These are phyloP conservation scores for Trametes polyzona DNA, from an alignment of 1,284 basidiomycete species.

Conservation along the genomic window DNA sequence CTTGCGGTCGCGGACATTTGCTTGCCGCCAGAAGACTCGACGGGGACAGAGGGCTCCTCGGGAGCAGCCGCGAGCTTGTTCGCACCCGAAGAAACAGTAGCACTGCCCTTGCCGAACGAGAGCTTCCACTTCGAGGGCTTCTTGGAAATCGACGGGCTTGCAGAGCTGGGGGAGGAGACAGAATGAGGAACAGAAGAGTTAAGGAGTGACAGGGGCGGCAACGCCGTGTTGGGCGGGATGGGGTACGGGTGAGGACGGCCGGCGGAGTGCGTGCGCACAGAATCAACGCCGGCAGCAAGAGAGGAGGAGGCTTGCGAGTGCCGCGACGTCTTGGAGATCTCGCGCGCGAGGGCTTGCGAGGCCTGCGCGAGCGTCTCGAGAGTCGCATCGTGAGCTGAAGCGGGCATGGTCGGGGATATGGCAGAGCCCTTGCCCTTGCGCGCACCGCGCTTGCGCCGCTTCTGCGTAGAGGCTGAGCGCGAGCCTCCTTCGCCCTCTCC, in stretches of 20 bases:
- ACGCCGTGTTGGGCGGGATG: constrained; percentile 17
- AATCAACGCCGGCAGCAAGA: constrained; percentile 18
- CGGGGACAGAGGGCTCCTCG: constrained; percentile 43
- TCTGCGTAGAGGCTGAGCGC: constrained; percentile 67
- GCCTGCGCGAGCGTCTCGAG: constrained; percentile 77
- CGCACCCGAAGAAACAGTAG: constrained; percentile 21
- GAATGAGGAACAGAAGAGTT: constrained; percentile 27
- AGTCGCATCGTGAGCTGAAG: constrained; percentile 50
- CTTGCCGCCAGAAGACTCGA: constrained; percentile 26
- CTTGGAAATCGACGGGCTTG: constrained; percentile 54
- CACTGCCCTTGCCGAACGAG: constrained; percentile 65
- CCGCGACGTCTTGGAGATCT: constrained; percentile 66
- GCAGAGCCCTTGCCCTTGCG: constrained; percentile 65
- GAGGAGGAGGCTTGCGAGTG: constrained; percentile 17
- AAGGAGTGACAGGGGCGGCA: constrained; percentile 25
- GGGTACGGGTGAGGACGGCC: constrained; percentile 14
- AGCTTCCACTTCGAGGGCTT: constrained; percentile 83
- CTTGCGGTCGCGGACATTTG: constrained; percentile 62
- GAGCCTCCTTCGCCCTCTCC: constrained; percentile 45
- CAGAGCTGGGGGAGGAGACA: constrained; percentile 20
- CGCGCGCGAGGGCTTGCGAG: constrained; percentile 81
- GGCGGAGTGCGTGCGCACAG: constrained; percentile 6
- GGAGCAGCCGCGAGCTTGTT: constrained; percentile 41
- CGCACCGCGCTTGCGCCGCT: constrained; percentile 79
- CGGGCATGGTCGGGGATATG: constrained; percentile 28